A percentile compares a stretch with the other conserved stretches of the same genome.
Conservation (phyloP, 140 eudicot genomes). For the Senecio squalidus region DNA sequence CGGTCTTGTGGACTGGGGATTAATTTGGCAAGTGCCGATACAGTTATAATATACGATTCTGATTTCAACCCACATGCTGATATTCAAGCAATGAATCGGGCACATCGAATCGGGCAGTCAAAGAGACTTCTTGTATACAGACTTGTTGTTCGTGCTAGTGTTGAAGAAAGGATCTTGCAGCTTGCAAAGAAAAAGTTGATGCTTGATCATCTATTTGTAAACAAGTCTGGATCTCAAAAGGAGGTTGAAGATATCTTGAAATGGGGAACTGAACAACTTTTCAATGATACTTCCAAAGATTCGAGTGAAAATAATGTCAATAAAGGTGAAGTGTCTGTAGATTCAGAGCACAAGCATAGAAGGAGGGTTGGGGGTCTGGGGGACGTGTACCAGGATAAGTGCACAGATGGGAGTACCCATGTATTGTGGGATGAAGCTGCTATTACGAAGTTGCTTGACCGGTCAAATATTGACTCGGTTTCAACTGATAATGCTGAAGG, state of each 20-base stretch:
- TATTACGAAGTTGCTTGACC: conserved; percentile 79
- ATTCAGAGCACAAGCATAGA: conserved; percentile 53
- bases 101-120: conserved; percentile 92
- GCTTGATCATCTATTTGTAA: conserved; percentile 95
- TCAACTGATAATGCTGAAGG: conserved; percentile 64
- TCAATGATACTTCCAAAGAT: conserved; percentile 61
- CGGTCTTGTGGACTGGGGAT: conserved; percentile 97
- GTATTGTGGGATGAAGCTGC: conserved; percentile 91
- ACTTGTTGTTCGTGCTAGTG: conserved; percentile 97
- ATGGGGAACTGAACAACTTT: conserved; percentile 96
- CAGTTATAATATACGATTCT: conserved; percentile 93
- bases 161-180: conserved; percentile 94
- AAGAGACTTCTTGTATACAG: conserved; percentile 90
- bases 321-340: conserved; percentile 45
- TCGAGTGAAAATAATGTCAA: conserved; percentile 32
- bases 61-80: conserved; percentile 98
- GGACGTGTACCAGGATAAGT: conserved; percentile 86
- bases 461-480: conserved; percentile 55
- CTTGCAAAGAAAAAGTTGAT: conserved; percentile 94
- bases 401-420: conserved; percentile 58
- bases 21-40: conserved; percentile 95
- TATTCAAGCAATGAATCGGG: conserved; percentile 99
- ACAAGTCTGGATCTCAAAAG: conserved; percentile 84
- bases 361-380: conserved; percentile 80
- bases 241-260: conserved; percentile 90